Conservation (phyloP, 768 basidiomycete species). For the Trametes elegans region DNA sequence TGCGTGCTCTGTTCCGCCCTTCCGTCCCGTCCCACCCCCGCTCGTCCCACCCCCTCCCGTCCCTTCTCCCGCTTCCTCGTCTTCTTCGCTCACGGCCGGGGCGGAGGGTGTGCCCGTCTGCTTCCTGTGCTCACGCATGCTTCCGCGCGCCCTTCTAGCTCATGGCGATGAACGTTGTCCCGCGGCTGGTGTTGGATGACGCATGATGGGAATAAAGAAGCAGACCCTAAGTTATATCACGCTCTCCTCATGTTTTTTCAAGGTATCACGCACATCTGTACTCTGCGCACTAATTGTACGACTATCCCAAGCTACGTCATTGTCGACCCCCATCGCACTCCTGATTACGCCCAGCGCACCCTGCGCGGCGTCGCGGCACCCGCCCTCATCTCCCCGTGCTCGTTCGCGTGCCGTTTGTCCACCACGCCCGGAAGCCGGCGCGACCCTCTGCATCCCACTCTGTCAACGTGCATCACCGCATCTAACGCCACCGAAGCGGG, state of each 20-base stretch:
- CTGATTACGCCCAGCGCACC: background rate
- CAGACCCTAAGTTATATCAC: conserved; percentile 11
- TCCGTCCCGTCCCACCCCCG: background rate
- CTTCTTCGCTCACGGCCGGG: background rate
- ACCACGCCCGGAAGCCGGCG: background rate
- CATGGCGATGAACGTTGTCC: conserved; percentile 28
- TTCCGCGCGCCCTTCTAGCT: conserved; percentile 13
- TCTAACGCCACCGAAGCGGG: background rate
- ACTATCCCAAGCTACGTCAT: conserved; percentile 1
- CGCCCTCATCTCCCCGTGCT: background rate
- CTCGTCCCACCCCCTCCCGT: background rate
- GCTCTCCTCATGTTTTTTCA: conserved; percentile 9
- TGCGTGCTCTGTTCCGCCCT: conserved; percentile 31
- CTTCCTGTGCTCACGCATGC: background rate
- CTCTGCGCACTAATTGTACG: conserved; percentile 12
- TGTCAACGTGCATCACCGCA: conserved; percentile 7
- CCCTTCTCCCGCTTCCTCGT: background rate
- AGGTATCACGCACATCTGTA: conserved; percentile 12
- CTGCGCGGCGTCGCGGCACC: no score
- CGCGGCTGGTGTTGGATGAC: conserved; percentile 26
- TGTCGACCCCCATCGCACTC: background rate
- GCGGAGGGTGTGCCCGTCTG: conserved; percentile 1
- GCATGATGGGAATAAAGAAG: conserved; percentile 19
- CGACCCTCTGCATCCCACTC: no score
- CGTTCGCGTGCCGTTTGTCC: background rate